Conservation (phyloP, 768 basidiomycete genomes). For the Panaeolus papilionaceus region DNA sequence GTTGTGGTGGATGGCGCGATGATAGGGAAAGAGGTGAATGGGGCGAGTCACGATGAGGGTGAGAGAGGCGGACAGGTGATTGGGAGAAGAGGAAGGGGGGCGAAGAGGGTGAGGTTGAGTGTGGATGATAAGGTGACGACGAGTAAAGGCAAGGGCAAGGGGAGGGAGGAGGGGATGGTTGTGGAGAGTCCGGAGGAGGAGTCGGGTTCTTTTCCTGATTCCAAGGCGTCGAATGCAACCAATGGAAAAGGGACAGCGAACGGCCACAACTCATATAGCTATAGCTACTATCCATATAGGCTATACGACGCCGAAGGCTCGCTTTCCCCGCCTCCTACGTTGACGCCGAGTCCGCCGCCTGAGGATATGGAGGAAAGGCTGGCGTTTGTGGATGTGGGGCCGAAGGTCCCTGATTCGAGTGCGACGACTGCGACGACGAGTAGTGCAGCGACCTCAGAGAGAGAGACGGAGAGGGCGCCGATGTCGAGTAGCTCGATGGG, state of each 20-base stretch:
- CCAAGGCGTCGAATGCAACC: too few species aligned
- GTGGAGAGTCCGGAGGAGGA: constrained; percentile 1
- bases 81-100: background rate
- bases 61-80: background rate
- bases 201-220: background rate
- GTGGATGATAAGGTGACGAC: background rate
- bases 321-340: background rate
- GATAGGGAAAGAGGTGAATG: background rate
- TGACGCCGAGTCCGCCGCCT: constrained; percentile 4
- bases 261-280: background rate
- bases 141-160: background rate
- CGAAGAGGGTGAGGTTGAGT: constrained; percentile 10
- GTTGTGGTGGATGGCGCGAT: background rate
- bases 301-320: background rate
- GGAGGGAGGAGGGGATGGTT: background rate
- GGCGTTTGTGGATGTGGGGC: background rate
- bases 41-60: background rate
- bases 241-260: background rate
- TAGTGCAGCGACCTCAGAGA: too few species aligned
- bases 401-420: background rate
- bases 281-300: background rate
- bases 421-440: too few species aligned
- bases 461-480: too few species aligned
- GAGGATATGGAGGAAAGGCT: background rate
- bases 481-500: background rate